These are phyloP conservation scores for Monosporozyma unispora DNA, from an alignment of 805 yeast genomes.

Conservation along the genomic window DNA sequence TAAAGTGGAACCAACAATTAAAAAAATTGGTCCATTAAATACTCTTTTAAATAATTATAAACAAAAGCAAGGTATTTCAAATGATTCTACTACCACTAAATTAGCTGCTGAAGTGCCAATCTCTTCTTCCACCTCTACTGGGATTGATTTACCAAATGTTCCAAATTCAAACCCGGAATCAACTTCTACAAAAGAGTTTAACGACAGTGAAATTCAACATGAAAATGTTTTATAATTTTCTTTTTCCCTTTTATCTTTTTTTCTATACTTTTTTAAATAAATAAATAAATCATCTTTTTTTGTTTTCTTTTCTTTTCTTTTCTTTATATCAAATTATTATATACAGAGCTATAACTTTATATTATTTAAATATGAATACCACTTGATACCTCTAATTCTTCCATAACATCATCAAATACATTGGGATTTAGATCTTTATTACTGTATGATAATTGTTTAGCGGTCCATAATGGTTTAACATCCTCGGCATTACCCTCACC, in stretches of 20 bases:
- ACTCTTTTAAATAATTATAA: constrained; percentile 32
- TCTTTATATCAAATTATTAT: too few relatives aligned
- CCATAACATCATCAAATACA: constrained; percentile 53
- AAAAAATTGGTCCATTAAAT: constrained; percentile 59
- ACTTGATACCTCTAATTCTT: constrained; percentile 60
- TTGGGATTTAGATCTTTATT: constrained; percentile 59
- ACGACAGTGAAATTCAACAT: too few relatives aligned
- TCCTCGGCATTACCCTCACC: constrained; percentile 45
- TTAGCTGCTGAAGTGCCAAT: constrained; percentile 23
- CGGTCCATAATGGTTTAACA: constrained; percentile 79
- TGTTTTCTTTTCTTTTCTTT: too few relatives aligned
- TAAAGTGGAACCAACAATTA: constrained; percentile 51
- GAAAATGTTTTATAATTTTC: background rate
- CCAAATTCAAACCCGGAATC: constrained; percentile 29
- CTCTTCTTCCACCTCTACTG: constrained; percentile 25
- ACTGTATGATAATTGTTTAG: constrained; percentile 57
- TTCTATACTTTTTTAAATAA: too few relatives aligned
- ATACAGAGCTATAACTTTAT: too few relatives aligned
- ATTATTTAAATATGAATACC: constrained; percentile 33
- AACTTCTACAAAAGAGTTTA: constrained; percentile 13
- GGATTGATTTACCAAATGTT: constrained; percentile 34
- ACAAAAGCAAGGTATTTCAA: constrained; percentile 31
- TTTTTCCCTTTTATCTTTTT: background rate
- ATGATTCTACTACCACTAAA: constrained; percentile 18
- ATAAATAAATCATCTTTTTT: too few relatives aligned